Evolutionary conservation across 2,329 filamentous ascomycete species (phyloP), one percentile per base, ranked within the genome.

Genomic region (Parastagonospora avenae): DNA sequence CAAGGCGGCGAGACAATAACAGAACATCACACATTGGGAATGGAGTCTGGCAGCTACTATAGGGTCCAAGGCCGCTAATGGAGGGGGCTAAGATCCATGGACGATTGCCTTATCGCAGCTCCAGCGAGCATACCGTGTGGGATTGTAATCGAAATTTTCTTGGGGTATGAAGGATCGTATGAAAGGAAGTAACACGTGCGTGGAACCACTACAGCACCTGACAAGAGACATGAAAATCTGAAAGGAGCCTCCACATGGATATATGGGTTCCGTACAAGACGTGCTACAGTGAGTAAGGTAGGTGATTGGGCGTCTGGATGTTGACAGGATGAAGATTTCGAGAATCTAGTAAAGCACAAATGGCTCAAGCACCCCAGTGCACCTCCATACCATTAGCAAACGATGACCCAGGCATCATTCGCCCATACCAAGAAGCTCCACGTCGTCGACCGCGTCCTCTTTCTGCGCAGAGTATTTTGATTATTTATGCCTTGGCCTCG

Each of bases 401-500:
- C 54, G 62, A 67, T 66, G 60, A 67, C 59, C 48, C 59, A 62
- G 52, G 61, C 58, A 64, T 66, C 62, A 59, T 64, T 57, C 52
- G 56, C 60, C 63, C 61, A 56, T 65, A 62, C 66, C 65, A 68
- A 67, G 59, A 64, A 66, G 63, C 65, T 70, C 69, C 63, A 59
- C 62, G 59, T 60, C 63, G 56, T 62, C 46, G 67, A 63, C 63
- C 61, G 54, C 52, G 54, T 60, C 64, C 60, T 69, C 71, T 72
- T 69, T 63, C 64, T 64, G 55, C 62, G 54, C 53, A 55, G 58
- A 52, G 46, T 38, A 42, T 52, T 57, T 49, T 54, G 52, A 52
- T 53, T 49, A 47, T 60, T 57, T 74, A 74, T 66, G 70, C 70
- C 86, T 91, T 92, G 68, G 84, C 77, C 82, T 91, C 90, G 54